These are phyloP conservation scores for Penicillium daleae DNA, from an alignment of 495 filamentous ascomycete genomes.

Conservation along the genomic window DNA sequence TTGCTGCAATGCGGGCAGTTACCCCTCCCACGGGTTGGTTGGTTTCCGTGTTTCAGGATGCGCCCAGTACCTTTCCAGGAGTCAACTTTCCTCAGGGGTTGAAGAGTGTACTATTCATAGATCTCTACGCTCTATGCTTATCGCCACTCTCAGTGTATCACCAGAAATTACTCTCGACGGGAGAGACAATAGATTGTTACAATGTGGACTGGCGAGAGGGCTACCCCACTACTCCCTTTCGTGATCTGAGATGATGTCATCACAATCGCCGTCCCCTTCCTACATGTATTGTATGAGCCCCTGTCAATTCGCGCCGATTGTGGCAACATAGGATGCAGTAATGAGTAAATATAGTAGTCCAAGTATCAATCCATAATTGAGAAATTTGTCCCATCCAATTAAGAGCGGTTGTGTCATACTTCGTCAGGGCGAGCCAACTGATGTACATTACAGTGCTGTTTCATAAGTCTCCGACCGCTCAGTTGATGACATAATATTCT, in stretches of 20 bases:
- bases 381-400: not conserved
- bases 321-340: not conserved
- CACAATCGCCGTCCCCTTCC: not conserved
- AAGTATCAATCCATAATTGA: not conserved
- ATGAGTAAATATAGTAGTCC: not conserved
- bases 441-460: no score
- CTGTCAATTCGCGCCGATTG: not conserved
- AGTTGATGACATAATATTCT: no score
- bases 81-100: not conserved
- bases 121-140: not conserved
- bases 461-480: no score
- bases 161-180: no score
- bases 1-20: not conserved
- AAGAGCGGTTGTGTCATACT: not conserved
- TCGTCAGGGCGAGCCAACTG: no score
- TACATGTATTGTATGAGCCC: not conserved
- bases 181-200: no score
- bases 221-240: not conserved
- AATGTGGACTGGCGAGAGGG: no score
- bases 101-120: not conserved
- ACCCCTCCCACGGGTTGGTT: not conserved
- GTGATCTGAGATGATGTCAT: not conserved
- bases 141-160: not conserved
- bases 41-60: not conserved
- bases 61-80: not conserved